A percentile compares a stretch with the other conserved stretches of the same genome.
Evolutionary conservation across 768 basidiomycete species (phyloP).

Genomic region (Lactarius trivialis): DNA sequence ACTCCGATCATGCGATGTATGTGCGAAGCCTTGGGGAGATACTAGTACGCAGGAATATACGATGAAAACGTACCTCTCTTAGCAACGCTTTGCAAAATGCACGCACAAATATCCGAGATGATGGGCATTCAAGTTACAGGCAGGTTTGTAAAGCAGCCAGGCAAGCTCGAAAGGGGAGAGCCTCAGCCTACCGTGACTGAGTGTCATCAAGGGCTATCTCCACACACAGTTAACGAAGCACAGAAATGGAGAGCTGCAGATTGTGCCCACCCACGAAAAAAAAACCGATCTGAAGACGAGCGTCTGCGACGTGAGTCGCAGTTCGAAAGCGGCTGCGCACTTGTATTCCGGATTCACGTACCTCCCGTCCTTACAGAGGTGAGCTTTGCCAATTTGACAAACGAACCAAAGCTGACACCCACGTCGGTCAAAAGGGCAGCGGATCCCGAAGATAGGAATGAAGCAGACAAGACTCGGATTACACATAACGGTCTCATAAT

Average conservation of each 20-base stretch:
- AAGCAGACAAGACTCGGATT: too few species aligned
- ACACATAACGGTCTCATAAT: too few species aligned
- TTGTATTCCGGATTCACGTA: conserved; percentile 90
- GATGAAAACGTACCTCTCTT: background rate
- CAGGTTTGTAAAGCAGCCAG: background rate
- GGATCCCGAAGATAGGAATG: conserved; percentile 66
- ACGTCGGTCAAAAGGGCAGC: conserved; percentile 79
- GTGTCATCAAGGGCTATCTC: conserved; percentile 59
- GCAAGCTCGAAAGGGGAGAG: background rate
- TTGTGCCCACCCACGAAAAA: too few species aligned
- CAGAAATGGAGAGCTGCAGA: background rate
- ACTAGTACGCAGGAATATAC: too few species aligned
- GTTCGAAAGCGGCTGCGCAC: conserved; percentile 34
- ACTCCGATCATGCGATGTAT: conserved; percentile 86
- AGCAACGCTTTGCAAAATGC: background rate
- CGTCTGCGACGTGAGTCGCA: background rate
- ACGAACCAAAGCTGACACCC: conserved; percentile 91
- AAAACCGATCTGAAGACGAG: conserved; percentile 25
- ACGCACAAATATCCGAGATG: conserved; percentile 80
- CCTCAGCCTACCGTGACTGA: conserved; percentile 58
- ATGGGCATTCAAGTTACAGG: too few species aligned
- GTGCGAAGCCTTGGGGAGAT: conserved; percentile 49
- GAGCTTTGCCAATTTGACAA: conserved; percentile 95
- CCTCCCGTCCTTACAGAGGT: conserved; percentile 76
- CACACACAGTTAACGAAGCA: conserved; percentile 12